phyloP scores from a whole-genome alignment of 2,329 filamentous ascomycete genomes.

The Penicillium janthinellum region DNA sequence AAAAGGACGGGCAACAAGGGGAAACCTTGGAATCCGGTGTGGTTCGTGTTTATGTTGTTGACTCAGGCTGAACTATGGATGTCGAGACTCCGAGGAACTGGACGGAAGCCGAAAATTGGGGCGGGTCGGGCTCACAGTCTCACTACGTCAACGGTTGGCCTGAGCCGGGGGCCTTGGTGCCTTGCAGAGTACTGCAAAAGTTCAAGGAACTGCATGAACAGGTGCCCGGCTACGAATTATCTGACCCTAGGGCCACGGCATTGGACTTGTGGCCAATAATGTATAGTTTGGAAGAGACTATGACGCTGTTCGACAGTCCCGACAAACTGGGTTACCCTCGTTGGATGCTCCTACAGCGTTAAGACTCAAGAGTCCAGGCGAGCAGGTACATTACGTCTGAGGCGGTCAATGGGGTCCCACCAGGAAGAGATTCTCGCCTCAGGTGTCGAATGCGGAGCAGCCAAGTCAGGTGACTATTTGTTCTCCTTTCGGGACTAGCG shows the following conservation, averaged over 20 bases:
- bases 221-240: neutral
- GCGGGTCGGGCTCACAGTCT: neutral
- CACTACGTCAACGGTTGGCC: conserved; percentile 24
- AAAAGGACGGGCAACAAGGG: neutral
- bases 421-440: neutral
- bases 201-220: neutral
- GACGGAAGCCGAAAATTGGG: conserved; percentile 12
- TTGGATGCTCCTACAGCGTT: too few species aligned
- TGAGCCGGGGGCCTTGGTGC: neutral
- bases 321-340: neutral
- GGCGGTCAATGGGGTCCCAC: neutral
- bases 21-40: neutral
- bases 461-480: conserved; percentile 7
- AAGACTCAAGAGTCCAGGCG: too few species aligned
- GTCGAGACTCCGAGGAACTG: conserved; percentile 1
- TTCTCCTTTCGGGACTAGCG: conserved; percentile 16
- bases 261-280: neutral
- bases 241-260: neutral
- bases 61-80: neutral
- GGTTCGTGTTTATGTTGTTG: neutral
- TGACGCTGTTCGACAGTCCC: neutral
- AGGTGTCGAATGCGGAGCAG: neutral
- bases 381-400: conserved; percentile 10
- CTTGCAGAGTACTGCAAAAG: neutral
- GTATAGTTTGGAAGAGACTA: neutral